Evolutionary conservation across 2,329 filamentous ascomycete genomes (phyloP), one percentile per base, ranked within the genome.

Genomic region (Aspergillus ustus): DNA sequence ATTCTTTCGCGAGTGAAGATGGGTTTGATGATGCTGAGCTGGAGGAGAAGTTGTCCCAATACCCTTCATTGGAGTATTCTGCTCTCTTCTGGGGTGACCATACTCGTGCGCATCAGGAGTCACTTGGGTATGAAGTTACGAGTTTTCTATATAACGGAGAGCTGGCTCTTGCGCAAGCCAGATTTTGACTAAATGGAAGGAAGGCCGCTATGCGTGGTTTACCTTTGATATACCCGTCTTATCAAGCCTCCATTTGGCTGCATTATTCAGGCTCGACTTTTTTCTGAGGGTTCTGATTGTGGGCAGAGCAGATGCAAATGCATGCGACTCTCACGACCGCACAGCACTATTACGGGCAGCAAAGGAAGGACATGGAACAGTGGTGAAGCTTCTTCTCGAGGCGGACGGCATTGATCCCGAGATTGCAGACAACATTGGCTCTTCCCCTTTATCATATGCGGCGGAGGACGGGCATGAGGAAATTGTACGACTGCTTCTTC

Each of bases 261-360:
- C 44, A 19, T 19, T 11, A 8, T 46, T 46, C 20, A n/a, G 44
- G n/a, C 19, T 46, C 4, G 44, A 46, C 7, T 7, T 6, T 8
- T 11, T 22, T 4, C 11, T 22, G n/a, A 11, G 7, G 19, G 11
- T 19, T 8, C 8, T 46, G n/a, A 46, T 46, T 20, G n/a, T 1
- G 6, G 20, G 22, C 7, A 20, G 11, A 20, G 19, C 4, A 3
- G 25, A 59, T 46, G 20, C 52, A 19, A 40, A 59, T 15, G 25
- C 46, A 3, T 17, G 28, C 6, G 48, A 52, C n/a, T 40, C 28
- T n/a, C n/a, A 28, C 3, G 19, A 34, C 8, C n/a, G 8, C 13
- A 59, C 57, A 9, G 43, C 57, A 19, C 57, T 59, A 37, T 48
- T 20, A 6, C 8, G 17, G 15, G 57, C 57, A 25, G 43, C 43